A percentile compares a stretch with the other conserved stretches of the same genome.
Conservation (phyloP, 1,284 basidiomycete genomes). For the Sporisorium sorghi region DNA sequence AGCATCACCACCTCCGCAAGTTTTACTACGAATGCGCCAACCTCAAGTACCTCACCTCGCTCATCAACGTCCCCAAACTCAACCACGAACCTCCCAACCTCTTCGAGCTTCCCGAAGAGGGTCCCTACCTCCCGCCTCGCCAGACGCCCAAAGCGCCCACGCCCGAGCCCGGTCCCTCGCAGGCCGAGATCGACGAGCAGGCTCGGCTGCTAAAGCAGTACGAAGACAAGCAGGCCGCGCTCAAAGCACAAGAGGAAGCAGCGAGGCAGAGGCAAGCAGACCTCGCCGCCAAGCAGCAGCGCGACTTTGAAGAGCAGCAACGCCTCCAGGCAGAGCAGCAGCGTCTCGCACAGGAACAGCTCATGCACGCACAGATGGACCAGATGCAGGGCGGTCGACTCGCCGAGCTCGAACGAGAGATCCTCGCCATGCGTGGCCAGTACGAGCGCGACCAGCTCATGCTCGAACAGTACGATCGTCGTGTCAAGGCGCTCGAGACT, state of each 20-base stretch:
- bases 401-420: conserved; percentile 87
- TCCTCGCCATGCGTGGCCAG: conserved; percentile 93
- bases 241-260: conserved; percentile 82
- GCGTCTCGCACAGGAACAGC: conserved; percentile 86
- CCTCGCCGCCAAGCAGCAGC: conserved; percentile 82
- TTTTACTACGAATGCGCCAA: conserved; percentile 69
- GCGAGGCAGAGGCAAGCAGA: conserved; percentile 85
- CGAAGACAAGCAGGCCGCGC: conserved; percentile 89
- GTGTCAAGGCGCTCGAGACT: conserved; percentile 94
- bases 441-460: conserved; percentile 98
- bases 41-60: conserved; percentile 67
- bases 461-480: conserved; percentile 95
- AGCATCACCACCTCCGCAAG: conserved; percentile 66
- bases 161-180: conserved; percentile 59
- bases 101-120: conserved; percentile 66
- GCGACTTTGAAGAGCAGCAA: conserved; percentile 91
- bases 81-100: conserved; percentile 69
- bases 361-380: conserved; percentile 80
- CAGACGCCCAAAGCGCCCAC: conserved; percentile 56
- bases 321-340: conserved; percentile 88
- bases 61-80: conserved; percentile 69
- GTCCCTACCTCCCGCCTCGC: conserved; percentile 57
- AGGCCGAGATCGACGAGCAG: conserved; percentile 86
- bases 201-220: conserved; percentile 95
- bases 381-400: conserved; percentile 74